Base-by-base conservation (phyloP, 208 protist genomes). In the Jaenimonas drosophilae region DNA sequence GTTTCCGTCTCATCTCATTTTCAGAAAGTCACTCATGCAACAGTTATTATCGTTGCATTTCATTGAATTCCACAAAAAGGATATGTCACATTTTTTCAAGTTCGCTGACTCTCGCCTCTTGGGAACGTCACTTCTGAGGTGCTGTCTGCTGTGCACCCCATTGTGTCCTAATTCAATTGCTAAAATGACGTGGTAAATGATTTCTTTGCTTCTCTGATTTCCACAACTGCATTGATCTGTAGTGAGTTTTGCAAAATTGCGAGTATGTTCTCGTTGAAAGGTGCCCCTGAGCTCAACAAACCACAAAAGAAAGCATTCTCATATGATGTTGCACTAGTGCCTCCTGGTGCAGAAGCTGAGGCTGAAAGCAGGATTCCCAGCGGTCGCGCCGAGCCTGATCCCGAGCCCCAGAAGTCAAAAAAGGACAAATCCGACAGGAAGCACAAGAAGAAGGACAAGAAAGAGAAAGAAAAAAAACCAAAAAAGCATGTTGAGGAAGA, bases 281-380 rank as follows among this genome's bases (percentile, higher is more conserved):
- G 64, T 57, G 76, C 76, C 27, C 82, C 76, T 9, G 85, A 64
- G 28, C 60, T 87, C 11, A 47, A 63, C 6, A 23, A 49, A 4
- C 54, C 47, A 3, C 46, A 43, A 20, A 29, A 47, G 14, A 66
- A 65, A 38, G 46, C 32, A 3, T 75, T 76, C 37, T 70, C 60
- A 17, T 78, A 58, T 28, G 56, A 75, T 52, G 52, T 57, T 16
- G 39, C n/a, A 63, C 41, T 44, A 37, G 27, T 55, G 9, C 9
- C 37, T 16, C 9, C 9, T 34, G 33, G 57, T 42, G 44, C 50
- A 9, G 21, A 54, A 36, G 25, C 30, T 55, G 32, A 47, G 28
- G 47, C 20, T 45, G 44, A 60, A 39, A 34, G 20, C 21, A n/a
- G 45, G 41, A 12, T 54, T 23, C 16, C n/a, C 20, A n/a, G n/a